A percentile compares a stretch with the other conserved stretches of the same genome.
phyloP scores from a whole-genome alignment of 441 rosid species.

The Euphorbia celastroides region DNA sequence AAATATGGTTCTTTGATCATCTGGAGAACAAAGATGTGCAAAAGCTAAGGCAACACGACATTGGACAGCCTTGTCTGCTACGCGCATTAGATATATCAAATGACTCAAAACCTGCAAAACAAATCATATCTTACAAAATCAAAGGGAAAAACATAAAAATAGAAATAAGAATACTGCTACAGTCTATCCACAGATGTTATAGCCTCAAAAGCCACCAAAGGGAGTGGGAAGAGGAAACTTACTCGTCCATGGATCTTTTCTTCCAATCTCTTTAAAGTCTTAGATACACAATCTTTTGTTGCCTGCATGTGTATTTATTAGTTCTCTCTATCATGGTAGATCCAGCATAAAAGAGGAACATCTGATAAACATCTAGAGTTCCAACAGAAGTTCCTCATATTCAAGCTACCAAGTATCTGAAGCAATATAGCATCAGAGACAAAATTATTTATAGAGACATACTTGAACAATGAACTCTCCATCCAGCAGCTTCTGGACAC shows the following conservation, averaged over 20 bases:
- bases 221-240: constrained; percentile 28
- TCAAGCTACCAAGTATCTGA: constrained; percentile 6
- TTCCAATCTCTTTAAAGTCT: constrained; percentile 92
- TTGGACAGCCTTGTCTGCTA: constrained; percentile 79
- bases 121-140: constrained; percentile 17
- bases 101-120: constrained; percentile 75
- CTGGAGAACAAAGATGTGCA: constrained; percentile 91
- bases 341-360: constrained; percentile 5
- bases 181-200: not conserved
- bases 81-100: constrained; percentile 79
- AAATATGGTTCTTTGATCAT: constrained; percentile 83
- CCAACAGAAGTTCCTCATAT: constrained; percentile 2
- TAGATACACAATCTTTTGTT: constrained; percentile 96
- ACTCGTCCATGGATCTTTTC: constrained; percentile 97
- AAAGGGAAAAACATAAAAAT: constrained; percentile 17
- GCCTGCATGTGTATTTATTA: constrained; percentile 47
- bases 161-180: not conserved
- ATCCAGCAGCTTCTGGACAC: constrained; percentile 90
- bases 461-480: constrained; percentile 99
- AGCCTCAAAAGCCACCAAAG: not conserved
- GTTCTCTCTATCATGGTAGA: constrained; percentile 13
- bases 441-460: constrained; percentile 18
- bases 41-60: constrained; percentile 87
- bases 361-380: constrained; percentile 4
- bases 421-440: constrained; percentile 9